Evolutionary conservation across 176 grass and related monocot species (phyloP).

Genomic region (Poa pratensis): DNA sequence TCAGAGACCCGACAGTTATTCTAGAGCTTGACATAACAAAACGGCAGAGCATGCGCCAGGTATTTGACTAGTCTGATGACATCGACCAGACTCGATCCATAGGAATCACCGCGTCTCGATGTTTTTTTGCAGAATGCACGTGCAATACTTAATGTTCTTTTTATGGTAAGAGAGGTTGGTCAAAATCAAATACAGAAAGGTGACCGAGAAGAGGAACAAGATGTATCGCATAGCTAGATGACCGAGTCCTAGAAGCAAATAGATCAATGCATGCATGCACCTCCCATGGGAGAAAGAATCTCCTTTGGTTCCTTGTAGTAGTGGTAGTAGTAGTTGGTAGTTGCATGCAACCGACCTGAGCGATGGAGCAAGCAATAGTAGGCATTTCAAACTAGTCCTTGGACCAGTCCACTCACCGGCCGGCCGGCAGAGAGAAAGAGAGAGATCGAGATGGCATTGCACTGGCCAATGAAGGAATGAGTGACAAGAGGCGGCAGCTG

Average conservation of each 20-base stretch:
- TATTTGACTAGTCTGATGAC: slow-evolving; percentile 40
- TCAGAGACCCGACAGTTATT: not conserved
- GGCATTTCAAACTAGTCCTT: slow-evolving; percentile 44
- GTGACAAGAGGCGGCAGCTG: slow-evolving; percentile 1
- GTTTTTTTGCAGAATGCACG: not conserved
- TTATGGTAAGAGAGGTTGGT: slow-evolving; percentile 45
- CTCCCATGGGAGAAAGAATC: slow-evolving; percentile 37
- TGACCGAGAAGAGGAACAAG: not conserved
- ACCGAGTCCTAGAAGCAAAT: slow-evolving; percentile 51
- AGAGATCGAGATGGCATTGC: not conserved
- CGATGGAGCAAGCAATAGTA: slow-evolving; percentile 26
- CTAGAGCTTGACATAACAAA: not conserved
- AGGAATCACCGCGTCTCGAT: not conserved
- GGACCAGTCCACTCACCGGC: slow-evolving; percentile 47
- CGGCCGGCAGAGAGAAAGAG: not conserved
- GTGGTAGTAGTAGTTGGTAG: no score
- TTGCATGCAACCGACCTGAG: slow-evolving; percentile 30
- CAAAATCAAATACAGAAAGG: slow-evolving; percentile 46
- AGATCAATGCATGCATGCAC: slow-evolving; percentile 31
- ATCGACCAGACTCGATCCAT: not conserved
- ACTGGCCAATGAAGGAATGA: not conserved
- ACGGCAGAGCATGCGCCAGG: not conserved
- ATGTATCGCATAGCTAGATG: slow-evolving; percentile 15
- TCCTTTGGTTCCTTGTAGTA: slow-evolving; percentile 23
- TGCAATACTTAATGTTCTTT: not conserved